Conservation (phyloP, 306 rosid species). For the Prunus kanzakura region DNA sequence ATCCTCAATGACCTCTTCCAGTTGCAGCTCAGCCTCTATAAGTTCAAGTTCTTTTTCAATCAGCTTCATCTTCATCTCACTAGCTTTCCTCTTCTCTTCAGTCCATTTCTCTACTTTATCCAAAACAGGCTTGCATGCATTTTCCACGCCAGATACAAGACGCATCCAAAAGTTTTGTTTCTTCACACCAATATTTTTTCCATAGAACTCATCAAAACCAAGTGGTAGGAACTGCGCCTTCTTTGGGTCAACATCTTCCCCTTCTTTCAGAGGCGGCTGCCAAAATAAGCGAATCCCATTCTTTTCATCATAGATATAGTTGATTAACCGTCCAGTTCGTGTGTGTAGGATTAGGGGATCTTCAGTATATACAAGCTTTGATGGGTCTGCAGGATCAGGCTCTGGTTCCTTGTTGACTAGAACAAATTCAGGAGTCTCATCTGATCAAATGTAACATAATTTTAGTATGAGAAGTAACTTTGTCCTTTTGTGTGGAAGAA, state of each 20-base stretch:
- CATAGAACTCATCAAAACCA: constrained; percentile 84
- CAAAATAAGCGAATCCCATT: constrained; percentile 81
- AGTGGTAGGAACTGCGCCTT: constrained; percentile 72
- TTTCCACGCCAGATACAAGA: constrained; percentile 43
- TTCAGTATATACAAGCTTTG: constrained; percentile 61
- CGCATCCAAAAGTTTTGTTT: constrained; percentile 35
- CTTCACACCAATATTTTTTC: constrained; percentile 21
- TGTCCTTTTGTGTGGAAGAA: constrained; percentile 8
- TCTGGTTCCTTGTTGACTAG: constrained; percentile 78
- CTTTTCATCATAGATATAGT: constrained; percentile 74
- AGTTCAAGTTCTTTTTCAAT: constrained; percentile 65
- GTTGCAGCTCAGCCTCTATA: constrained; percentile 61
- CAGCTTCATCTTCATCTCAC: constrained; percentile 49
- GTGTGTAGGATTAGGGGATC: constrained; percentile 87
- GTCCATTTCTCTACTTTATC: constrained; percentile 62
- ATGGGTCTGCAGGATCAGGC: constrained; percentile 87
- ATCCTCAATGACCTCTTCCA: constrained; percentile 72
- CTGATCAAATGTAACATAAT: constrained; percentile 43
- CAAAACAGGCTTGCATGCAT: constrained; percentile 42
- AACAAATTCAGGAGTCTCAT: constrained; percentile 76
- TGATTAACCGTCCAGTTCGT: constrained; percentile 70
- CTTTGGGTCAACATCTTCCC: constrained; percentile 64
- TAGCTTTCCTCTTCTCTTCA: constrained; percentile 55
- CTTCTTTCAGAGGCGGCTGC: constrained; percentile 73
- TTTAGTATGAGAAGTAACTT: background rate